Percentiles rank a stretch among this genome's conserved stretches.
These are phyloP conservation scores for Xylaria polymorpha DNA, from an alignment of 2,329 filamentous ascomycete genomes.

Conservation along the genomic window DNA sequence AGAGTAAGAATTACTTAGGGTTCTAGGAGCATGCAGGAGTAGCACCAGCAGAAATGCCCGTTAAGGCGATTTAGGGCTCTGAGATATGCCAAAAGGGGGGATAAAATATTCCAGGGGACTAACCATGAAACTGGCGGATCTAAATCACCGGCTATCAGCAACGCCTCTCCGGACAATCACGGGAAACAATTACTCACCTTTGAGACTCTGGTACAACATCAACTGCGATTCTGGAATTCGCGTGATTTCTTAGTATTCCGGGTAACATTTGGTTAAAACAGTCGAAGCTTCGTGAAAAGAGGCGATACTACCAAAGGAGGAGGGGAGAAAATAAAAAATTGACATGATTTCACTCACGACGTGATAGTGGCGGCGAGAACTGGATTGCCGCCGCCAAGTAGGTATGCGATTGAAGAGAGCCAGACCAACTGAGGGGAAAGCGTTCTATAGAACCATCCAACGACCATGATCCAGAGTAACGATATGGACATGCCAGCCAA, in stretches of 20 bases:
- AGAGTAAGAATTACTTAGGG: too few relatives aligned
- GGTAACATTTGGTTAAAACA: too few relatives aligned
- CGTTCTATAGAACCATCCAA: slow-evolving; percentile 51
- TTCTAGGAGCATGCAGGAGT: too few relatives aligned
- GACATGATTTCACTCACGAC: too few relatives aligned
- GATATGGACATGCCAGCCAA: slow-evolving; percentile 49
- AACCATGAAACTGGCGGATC: slow-evolving; percentile 52
- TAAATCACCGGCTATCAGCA: slow-evolving; percentile 36
- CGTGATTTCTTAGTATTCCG: too few relatives aligned
- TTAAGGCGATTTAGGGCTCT: too few relatives aligned
- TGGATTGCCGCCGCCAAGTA: slow-evolving; percentile 54
- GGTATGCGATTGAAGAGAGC: slow-evolving; percentile 48
- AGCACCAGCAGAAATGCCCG: too few relatives aligned
- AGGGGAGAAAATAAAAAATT: too few relatives aligned
- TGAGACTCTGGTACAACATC: slow-evolving; percentile 53
- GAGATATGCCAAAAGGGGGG: too few relatives aligned
- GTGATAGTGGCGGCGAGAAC: slow-evolving; percentile 49
- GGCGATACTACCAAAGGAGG: too few relatives aligned
- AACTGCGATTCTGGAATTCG: slow-evolving; percentile 49
- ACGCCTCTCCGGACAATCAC: not conserved
- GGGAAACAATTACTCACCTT: slow-evolving; percentile 46
- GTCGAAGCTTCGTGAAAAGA: too few relatives aligned
- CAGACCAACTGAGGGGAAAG: slow-evolving; percentile 52
- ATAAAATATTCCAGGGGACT: too few relatives aligned
- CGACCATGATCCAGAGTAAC: slow-evolving; percentile 46